Evolutionary conservation across 83 land plant species (phyloP), one percentile per base, ranked within the genome.

Genomic region (Picea engelmannii): DNA sequence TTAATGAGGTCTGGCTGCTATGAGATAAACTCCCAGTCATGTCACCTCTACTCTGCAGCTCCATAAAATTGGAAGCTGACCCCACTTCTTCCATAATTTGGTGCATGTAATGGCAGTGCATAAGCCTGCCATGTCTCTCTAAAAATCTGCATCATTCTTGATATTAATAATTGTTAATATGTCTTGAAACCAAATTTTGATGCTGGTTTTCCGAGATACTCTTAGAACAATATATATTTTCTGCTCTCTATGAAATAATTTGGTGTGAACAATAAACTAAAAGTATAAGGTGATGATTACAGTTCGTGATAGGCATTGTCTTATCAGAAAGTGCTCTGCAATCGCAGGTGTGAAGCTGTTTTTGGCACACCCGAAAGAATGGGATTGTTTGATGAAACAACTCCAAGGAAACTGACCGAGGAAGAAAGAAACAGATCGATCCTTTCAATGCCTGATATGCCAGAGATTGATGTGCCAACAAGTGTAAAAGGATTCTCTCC

Each of bases 311-410:
- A 73, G 20, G 77, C n/a, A 70, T 1, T 3, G 61, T 23, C 60
- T 52, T 76, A 55, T 49, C 6, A 15, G 5, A 76, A 52, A 55
- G 17, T 76, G 60, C 11, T 76, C 23, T 49, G 61, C n/a, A 44
- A 76, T 76, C 61, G 8, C 78, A 76, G 78, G 62, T 76, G 18
- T 12, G 78, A 76, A 76, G 78, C 78, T 52, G 61, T 52, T 75
- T 75, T 52, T 52, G 35, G 55, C 25, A 76, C 78, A 5, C 78
- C 78, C 23, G 25, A 24, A 49, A 76, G 78, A 55, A 23, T 62
- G 15, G 59, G 61, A 55, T 4, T n/a, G 38, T 10, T 76, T 52
- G 78, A 55, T 52, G 25, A 76, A 76, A 76, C 78, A 52, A 25
- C 62, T 23, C 15, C 16, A 60, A 55, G 61, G 7, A 76, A 35